Evolutionary conservation across 768 basidiomycete species (phyloP).

Genomic region (Leccinum pellstonianum): DNA sequence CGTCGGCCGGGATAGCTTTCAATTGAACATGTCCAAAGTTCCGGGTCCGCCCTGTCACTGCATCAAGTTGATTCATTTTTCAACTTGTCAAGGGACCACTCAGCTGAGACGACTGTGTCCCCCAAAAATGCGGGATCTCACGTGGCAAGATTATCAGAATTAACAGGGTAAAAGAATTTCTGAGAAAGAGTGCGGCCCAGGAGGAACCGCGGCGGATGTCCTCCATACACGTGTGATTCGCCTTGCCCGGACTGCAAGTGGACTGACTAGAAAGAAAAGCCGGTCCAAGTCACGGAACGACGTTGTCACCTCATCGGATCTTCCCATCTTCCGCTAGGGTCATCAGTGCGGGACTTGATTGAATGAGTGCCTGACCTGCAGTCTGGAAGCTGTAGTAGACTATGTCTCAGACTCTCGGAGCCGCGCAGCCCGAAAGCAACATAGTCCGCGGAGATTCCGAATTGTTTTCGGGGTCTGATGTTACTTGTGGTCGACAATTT

Average conservation of each 20-base stretch:
- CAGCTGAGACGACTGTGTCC: background rate
- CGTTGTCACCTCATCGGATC: background rate
- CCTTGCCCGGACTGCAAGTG: background rate
- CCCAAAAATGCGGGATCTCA: background rate
- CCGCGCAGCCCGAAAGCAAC: background rate
- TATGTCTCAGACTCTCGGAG: background rate
- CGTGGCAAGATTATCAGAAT: background rate
- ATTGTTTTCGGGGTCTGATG: background rate
- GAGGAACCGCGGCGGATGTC: background rate
- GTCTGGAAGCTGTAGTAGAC: background rate
- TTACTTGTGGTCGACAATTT: background rate
- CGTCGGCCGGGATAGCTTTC: background rate
- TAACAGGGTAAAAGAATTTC: background rate
- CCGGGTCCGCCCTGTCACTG: background rate
- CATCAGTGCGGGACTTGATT: background rate
- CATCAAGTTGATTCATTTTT: background rate
- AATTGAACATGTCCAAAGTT: background rate
- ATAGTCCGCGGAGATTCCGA: background rate
- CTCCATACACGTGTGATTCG: background rate
- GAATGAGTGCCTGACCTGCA: background rate
- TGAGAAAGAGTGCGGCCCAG: background rate
- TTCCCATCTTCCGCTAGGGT: background rate
- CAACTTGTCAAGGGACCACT: background rate
- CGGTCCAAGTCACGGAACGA: background rate
- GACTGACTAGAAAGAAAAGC: background rate